Base-by-base conservation (phyloP, 176 grass and related monocot genomes). In the Stipa capillata region DNA sequence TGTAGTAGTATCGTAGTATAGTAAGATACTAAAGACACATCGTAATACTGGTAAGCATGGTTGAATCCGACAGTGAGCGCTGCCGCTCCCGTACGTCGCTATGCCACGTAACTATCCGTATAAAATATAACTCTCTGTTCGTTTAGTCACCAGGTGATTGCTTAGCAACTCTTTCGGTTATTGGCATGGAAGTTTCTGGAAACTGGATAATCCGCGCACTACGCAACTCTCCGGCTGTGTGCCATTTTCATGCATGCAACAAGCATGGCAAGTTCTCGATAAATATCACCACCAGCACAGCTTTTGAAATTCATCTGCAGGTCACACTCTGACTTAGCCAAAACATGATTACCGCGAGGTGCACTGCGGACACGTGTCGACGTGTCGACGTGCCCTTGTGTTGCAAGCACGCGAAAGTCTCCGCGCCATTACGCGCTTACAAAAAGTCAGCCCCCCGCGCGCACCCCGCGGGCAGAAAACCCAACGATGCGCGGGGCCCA, bases 171-270 rank as follows among this genome's bases (percentile, higher is more conserved):
- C 86, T 88, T 80, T 88, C 81, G 61, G 76, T 57, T 5, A 34
- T 41, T 14, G 50, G 51, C 41, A 49, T 11, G 60, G 81, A 88
- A 84, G 20, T 23, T 84, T 80, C 75, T 67, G 69, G 86, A 79
- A 68, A n/a, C 61, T 23, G 79, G 60, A 88, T 79, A 69, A 69
- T 27, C 18, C 69, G 27, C 51, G 68, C 81, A 75, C 69, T 61
- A 52, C 14, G 20, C 23, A 32, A 9, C 14, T 33, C 13, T 35
- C 41, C 51, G 25, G 35, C 21, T 24, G 28, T n/a, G n/a, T n/a
- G 66, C 52, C 81, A 31, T 67, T 79, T 88, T 18, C 57, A 40
- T 5, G 37, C 74, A 10, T n/a, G n/a, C n/a, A n/a, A n/a, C n/a
- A n/a, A n/a, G n/a, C n/a, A n/a, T 50, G 9, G 65, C 54, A n/a